These are phyloP conservation scores for Aspergillus coremiiformis DNA, from an alignment of 495 filamentous ascomycete genomes.

Conservation along the genomic window DNA sequence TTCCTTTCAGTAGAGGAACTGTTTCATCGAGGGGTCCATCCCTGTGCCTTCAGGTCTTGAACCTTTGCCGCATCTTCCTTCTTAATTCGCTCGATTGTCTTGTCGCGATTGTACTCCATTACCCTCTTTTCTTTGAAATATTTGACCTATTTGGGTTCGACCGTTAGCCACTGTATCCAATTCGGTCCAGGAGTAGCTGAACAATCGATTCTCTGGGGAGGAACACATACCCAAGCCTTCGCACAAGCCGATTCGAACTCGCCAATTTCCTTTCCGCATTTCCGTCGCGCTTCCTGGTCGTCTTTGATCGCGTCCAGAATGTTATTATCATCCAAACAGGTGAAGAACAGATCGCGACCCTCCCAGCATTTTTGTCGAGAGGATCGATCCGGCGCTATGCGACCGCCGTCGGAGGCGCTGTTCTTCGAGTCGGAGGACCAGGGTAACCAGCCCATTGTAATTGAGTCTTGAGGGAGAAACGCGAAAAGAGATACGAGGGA, in stretches of 20 bases:
- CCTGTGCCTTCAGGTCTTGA: conserved; percentile 46
- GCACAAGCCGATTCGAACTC: conserved; percentile 73
- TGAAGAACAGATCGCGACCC: conserved; percentile 76
- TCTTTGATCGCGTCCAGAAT: conserved; percentile 83
- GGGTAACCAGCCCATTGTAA: conserved; percentile 43
- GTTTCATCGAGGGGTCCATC: conserved; percentile 26
- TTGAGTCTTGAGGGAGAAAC: background rate
- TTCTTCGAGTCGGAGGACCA: conserved; percentile 33
- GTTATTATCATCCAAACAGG: conserved; percentile 68
- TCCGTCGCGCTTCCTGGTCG: conserved; percentile 52
- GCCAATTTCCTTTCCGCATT: conserved; percentile 58
- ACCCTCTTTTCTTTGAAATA: conserved; percentile 97
- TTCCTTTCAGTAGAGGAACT: background rate
- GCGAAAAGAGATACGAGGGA: background rate
- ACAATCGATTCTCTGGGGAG: no score
- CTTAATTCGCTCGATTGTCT: conserved; percentile 69
- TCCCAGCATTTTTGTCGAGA: conserved; percentile 80
- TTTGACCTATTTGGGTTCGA: conserved; percentile 59
- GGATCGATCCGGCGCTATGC: conserved; percentile 66
- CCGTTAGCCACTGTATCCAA: conserved; percentile 10
- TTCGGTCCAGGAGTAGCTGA: background rate
- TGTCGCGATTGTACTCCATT: conserved; percentile 78
- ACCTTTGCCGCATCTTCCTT: conserved; percentile 62
- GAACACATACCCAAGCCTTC: conserved; percentile 63
- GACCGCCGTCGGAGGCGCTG: conserved; percentile 48